Percentiles rank a stretch among this genome's conserved stretches.
Evolutionary conservation across 805 yeast genomes (phyloP).

Genomic region (Yarrowia sp.): DNA sequence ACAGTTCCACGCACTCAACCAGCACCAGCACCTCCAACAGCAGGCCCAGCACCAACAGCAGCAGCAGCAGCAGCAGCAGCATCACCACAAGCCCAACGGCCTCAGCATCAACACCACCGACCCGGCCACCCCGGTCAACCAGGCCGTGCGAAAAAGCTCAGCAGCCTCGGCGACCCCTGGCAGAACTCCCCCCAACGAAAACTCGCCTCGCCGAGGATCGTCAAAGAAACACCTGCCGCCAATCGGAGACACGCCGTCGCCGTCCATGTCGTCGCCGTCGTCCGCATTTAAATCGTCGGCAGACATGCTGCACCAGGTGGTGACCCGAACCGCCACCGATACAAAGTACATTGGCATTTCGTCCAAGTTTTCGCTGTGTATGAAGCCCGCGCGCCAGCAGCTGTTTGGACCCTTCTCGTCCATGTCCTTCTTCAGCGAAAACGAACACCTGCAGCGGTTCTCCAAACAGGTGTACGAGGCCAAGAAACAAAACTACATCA

Average conservation of each 20-base stretch:
- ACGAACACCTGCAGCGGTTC: constrained; percentile 36
- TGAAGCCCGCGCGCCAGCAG: constrained; percentile 37
- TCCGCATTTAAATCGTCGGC: constrained; percentile 29
- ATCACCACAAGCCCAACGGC: constrained; percentile 19
- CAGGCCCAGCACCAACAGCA: background rate
- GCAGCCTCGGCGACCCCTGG: constrained; percentile 3
- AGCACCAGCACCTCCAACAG: constrained; percentile 2
- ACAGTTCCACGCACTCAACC: constrained; percentile 31
- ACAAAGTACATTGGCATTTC: constrained; percentile 34
- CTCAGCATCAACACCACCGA: constrained; percentile 17
- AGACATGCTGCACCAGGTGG: constrained; percentile 33
- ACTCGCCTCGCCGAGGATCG: constrained; percentile 23
- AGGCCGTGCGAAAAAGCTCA: constrained; percentile 10
- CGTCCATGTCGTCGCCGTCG: constrained; percentile 30
- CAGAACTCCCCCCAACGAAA: constrained; percentile 29
- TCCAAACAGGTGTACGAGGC: constrained; percentile 37
- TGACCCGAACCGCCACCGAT: constrained; percentile 19
- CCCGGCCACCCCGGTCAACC: constrained; percentile 20
- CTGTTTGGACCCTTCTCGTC: constrained; percentile 38
- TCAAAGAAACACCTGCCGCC: constrained; percentile 29
- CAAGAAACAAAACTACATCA: constrained; percentile 37
- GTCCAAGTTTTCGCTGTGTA: constrained; percentile 35
- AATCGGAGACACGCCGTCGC: constrained; percentile 34
- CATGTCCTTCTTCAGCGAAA: constrained; percentile 38
- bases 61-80: constrained; percentile 3